Percentiles rank a stretch among this genome's conserved stretches.
phyloP scores from a whole-genome alignment of 164 flowering plant species.

The Piper longum region DNA sequence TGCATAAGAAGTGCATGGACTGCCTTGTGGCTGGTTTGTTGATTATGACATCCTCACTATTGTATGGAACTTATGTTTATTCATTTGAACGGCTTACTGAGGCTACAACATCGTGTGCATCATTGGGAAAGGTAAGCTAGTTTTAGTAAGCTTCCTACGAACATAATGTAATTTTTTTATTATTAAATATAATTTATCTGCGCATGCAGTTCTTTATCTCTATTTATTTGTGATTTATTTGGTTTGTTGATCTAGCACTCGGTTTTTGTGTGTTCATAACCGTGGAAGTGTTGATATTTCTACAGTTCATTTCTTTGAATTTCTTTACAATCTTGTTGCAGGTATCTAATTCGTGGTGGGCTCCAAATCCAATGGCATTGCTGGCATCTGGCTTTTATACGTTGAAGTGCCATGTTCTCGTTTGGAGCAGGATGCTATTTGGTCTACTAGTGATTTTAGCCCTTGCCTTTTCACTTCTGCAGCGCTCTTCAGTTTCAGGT shows the following conservation, averaged over 20 bases:
- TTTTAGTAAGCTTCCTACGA: not conserved
- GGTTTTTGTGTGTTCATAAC: no score
- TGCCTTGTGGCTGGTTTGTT: conserved; percentile 75
- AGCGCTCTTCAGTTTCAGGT: conserved; percentile 40
- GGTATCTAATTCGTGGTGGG: conserved; percentile 46
- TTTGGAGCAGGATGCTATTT: conserved; percentile 56
- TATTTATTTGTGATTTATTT: no score
- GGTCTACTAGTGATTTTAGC: conserved; percentile 47
- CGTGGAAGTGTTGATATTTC: no score
- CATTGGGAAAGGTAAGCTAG: conserved; percentile 18
- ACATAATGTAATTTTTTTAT: no score
- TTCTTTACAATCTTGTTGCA: no score
- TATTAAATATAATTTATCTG: no score
- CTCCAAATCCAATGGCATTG: conserved; percentile 44
- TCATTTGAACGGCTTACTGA: conserved; percentile 52
- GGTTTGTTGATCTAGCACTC: no score
- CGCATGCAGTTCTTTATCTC: no score
- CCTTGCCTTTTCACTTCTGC: conserved; percentile 50
- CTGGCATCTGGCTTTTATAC: conserved; percentile 33
- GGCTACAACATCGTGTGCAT: conserved; percentile 45
- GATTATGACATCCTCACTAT: conserved; percentile 48
- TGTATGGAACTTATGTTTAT: conserved; percentile 58
- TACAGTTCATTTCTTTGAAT: no score
- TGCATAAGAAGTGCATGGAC: conserved; percentile 54
- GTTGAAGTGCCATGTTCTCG: conserved; percentile 45